Conservation (phyloP, 768 basidiomycete genomes). For the Lactarius vividus region DNA sequence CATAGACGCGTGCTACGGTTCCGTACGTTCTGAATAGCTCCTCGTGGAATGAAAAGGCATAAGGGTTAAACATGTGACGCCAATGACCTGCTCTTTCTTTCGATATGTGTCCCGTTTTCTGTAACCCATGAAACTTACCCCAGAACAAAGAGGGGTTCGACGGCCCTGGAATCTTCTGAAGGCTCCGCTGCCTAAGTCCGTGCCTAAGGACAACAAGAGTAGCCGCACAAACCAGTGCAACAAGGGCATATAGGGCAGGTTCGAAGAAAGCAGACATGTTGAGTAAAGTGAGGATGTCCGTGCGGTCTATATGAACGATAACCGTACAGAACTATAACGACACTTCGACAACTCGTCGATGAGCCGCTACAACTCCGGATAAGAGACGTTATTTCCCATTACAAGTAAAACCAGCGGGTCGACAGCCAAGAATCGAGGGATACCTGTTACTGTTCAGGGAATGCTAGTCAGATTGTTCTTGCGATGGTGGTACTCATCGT, state of each 20-base stretch:
- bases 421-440: too few species aligned
- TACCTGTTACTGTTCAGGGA: too few species aligned
- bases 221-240: not conserved
- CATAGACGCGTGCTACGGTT: not conserved
- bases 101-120: not conserved
- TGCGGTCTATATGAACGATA: too few species aligned
- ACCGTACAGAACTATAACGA: too few species aligned
- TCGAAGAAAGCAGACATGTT: not conserved
- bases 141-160: not conserved
- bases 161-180: not conserved
- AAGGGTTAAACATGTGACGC: not conserved
- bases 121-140: not conserved
- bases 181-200: not conserved
- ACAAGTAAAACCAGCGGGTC: too few species aligned
- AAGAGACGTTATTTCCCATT: too few species aligned
- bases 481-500: too few species aligned
- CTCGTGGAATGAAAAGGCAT: not conserved
- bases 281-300: too few species aligned
- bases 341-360: too few species aligned
- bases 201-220: not conserved
- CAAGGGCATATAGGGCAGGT: not conserved
- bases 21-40: not conserved
- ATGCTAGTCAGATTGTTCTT: too few species aligned
- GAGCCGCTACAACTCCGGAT: too few species aligned
- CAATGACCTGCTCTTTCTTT: not conserved